phyloP scores from a whole-genome alignment of 306 rosid genomes.

The Cicer pinnatifidum region DNA sequence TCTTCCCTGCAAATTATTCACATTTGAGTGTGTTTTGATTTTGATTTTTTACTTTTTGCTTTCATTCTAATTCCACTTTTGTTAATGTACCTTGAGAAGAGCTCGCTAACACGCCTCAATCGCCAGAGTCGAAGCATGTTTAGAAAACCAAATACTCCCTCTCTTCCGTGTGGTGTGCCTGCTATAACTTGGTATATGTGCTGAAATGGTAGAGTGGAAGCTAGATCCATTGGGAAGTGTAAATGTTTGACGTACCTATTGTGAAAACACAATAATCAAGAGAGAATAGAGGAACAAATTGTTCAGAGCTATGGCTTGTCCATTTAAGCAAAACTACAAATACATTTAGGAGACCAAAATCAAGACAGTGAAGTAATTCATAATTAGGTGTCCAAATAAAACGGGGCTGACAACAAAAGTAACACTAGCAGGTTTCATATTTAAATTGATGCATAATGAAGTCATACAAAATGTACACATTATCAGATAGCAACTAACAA shows the following conservation, averaged over 20 bases:
- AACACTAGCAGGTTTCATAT: background rate
- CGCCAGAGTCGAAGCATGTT: slow-evolving; percentile 89
- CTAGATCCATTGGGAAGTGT: slow-evolving; percentile 70
- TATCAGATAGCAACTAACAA: background rate
- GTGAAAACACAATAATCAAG: slow-evolving; percentile 16
- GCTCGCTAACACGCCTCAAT: slow-evolving; percentile 71
- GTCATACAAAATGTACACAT: background rate
- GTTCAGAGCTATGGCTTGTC: background rate
- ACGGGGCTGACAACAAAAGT: background rate
- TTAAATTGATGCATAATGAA: background rate
- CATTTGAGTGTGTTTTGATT: background rate
- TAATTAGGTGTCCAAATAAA: background rate
- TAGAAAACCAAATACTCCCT: slow-evolving; percentile 63
- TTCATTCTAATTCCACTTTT: background rate
- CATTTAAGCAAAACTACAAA: slow-evolving; percentile 3
- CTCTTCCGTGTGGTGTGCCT: slow-evolving; percentile 40
- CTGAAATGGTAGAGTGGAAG: slow-evolving; percentile 78
- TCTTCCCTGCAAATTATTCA: background rate
- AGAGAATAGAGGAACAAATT: background rate
- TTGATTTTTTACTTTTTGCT: background rate
- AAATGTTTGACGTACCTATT: slow-evolving; percentile 68
- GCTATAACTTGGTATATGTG: slow-evolving; percentile 56
- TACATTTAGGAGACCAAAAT: background rate
- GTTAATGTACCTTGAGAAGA: slow-evolving; percentile 66
- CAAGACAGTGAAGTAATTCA: background rate